Evolutionary conservation across 2,329 filamentous ascomycete species (phyloP).

Genomic region (Penicillium sp.): DNA sequence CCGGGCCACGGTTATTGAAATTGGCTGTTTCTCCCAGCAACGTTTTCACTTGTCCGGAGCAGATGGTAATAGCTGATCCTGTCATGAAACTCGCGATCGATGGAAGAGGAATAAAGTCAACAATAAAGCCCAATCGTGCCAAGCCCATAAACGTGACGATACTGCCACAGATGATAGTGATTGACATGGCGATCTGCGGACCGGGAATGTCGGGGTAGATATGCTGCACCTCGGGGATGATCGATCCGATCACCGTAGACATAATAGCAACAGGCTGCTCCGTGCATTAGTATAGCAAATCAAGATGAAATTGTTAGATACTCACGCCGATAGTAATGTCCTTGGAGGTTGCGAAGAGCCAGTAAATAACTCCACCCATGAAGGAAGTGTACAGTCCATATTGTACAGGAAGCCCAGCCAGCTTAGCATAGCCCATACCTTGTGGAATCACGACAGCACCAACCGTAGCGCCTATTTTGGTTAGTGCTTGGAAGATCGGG

Average conservation of each 20-base stretch:
- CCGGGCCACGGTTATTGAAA: constrained; percentile 69
- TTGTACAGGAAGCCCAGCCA: constrained; percentile 72
- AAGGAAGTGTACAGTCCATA: constrained; percentile 92
- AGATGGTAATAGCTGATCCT: constrained; percentile 83
- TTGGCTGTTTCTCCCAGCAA: constrained; percentile 68
- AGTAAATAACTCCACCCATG: constrained; percentile 88
- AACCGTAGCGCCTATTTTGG: constrained; percentile 55
- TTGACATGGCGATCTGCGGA: constrained; percentile 69
- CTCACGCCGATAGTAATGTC: constrained; percentile 90
- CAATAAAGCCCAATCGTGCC: constrained; percentile 59
- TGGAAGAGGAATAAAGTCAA: constrained; percentile 83
- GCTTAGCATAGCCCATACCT: constrained; percentile 84
- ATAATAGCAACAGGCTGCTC: constrained; percentile 81
- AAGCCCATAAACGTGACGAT: constrained; percentile 6
- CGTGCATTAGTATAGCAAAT: background rate
- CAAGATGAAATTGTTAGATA: background rate
- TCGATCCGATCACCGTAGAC: constrained; percentile 79
- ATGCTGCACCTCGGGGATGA: constrained; percentile 63
- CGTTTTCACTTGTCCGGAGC: constrained; percentile 72
- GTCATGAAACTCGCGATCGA: constrained; percentile 93
- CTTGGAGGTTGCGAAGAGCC: constrained; percentile 95
- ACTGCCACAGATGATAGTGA: constrained; percentile 71
- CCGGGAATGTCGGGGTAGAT: constrained; percentile 53
- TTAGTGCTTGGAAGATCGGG: background rate
- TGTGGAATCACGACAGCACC: constrained; percentile 82